Percentiles rank a stretch among this genome's conserved stretches.
These are phyloP conservation scores for Sindora glabra DNA, from an alignment of 306 rosid species.

Conservation along the genomic window DNA sequence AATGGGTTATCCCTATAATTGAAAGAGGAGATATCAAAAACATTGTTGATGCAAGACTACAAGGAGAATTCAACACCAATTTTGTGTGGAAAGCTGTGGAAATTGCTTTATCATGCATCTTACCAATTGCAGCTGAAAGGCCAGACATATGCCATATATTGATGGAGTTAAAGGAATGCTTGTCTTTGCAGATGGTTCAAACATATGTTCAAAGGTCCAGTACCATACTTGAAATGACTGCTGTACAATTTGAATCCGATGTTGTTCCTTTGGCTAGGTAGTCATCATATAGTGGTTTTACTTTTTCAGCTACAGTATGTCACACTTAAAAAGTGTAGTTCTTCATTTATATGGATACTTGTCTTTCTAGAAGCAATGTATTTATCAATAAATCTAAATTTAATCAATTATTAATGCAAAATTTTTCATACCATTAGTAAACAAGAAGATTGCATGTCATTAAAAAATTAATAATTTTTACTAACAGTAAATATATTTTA, in stretches of 20 bases:
- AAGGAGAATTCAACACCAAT: conserved; percentile 1
- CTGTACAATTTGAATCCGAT: background rate
- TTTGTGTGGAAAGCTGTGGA: conserved; percentile 23
- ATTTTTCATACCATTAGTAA: too few species aligned
- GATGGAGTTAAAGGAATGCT: conserved; percentile 15
- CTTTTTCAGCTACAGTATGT: too few species aligned
- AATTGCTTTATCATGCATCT: conserved; percentile 16
- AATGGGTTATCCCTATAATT: background rate
- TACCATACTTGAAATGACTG: background rate
- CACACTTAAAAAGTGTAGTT: too few species aligned
- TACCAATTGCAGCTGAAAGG: conserved; percentile 1
- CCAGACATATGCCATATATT: conserved; percentile 26
- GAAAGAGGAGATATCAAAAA: conserved; percentile 2
- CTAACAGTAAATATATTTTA: too few species aligned
- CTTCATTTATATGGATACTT: too few species aligned
- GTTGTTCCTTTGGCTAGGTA: background rate
- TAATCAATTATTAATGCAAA: too few species aligned
- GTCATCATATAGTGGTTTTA: too few species aligned
- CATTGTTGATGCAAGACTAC: conserved; percentile 4
- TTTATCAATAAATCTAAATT: too few species aligned
- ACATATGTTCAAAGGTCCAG: background rate
- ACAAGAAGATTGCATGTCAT: too few species aligned
- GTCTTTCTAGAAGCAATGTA: too few species aligned
- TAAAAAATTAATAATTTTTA: too few species aligned
- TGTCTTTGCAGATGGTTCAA: conserved; percentile 11